Base-by-base conservation (phyloP, 2,329 filamentous ascomycete genomes). In the Aureobasidium sp. region DNA sequence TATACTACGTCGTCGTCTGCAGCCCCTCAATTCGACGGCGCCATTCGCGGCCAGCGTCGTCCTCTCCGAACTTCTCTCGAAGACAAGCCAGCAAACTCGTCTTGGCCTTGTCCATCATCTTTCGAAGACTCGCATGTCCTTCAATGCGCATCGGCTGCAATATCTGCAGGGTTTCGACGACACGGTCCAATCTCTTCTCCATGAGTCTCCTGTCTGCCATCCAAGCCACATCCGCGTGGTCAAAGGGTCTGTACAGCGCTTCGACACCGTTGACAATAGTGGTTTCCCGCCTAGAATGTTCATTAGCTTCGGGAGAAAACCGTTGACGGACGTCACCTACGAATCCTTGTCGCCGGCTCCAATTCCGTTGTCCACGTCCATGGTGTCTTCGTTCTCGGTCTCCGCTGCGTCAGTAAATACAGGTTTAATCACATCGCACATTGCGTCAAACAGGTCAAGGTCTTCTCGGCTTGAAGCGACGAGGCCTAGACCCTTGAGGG, bases 401-500 rank as follows among this genome's bases (percentile, higher is more conserved):
- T 72, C 74, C 5, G 82, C 67, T 31, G 85, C 82, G 47, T 87
- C 84, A 20, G 63, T 55, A 37, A 95, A 73, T 49, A 87, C 76
- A 0, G 84, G 82, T 31, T 76, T 78, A 14, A 89, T 84, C 57
- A 96, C 83, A 6, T 79, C 79, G 4, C 83, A 78, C 5, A 89
- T 86, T 29, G 89, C 84, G 5, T 81, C 76, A 68, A 89, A 84
- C 74, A 96, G 78, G 67, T 91, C 84, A 17, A 90, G 70, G 69
- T 92, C 88, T 27, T 82, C 80, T 51, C 88, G 81, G 15, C 83
- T 83, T 41, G 82, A 82, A n/a, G 85, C 83, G 68, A 93, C 89
- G 61, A 85, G 81, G 70, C 89, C 91, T 5, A 97, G 78, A 37
- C 84, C 86, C 61, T 79, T 78, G 65, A 96, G 83, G 0, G 90